Conservation (phyloP, 768 basidiomycete genomes). For the Tylopilus sp. region DNA sequence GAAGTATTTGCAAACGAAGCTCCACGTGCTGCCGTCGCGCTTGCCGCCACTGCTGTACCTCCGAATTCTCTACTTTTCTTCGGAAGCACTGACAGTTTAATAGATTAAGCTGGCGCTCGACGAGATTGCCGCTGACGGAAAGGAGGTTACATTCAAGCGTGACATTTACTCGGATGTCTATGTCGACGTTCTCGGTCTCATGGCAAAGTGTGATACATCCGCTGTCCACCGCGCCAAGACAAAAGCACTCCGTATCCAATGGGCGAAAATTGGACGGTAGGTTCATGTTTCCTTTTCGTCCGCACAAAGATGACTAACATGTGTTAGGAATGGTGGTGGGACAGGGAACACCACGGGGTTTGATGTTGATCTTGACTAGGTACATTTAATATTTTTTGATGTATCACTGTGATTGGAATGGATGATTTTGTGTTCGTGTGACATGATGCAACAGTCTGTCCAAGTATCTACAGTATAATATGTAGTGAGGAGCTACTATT, state of each 20-base stretch:
- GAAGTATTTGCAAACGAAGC: conserved; percentile 7
- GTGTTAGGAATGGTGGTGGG: background rate
- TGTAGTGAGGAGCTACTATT: no score
- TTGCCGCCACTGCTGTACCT: background rate
- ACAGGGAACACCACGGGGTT: background rate
- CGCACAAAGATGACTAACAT: background rate
- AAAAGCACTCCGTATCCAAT: background rate
- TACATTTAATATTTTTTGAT: no score
- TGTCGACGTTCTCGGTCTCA: background rate
- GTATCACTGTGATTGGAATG: no score
- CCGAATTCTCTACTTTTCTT: background rate
- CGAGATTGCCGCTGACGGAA: no score
- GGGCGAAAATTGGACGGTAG: background rate
- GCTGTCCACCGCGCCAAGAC: background rate
- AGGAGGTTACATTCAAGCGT: conserved; percentile 7
- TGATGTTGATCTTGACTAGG: background rate
- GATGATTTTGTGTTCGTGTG: no score
- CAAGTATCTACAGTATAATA: no score
- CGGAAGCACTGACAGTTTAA: background rate
- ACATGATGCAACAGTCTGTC: no score
- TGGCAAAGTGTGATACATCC: background rate
- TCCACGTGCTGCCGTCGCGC: background rate
- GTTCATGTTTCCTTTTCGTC: background rate
- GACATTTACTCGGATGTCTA: background rate
- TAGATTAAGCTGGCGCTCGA: conserved; percentile 2